These are phyloP conservation scores for Arthrobotrys musiformis DNA, from an alignment of 2,329 filamentous ascomycete genomes.

Conservation along the genomic window DNA sequence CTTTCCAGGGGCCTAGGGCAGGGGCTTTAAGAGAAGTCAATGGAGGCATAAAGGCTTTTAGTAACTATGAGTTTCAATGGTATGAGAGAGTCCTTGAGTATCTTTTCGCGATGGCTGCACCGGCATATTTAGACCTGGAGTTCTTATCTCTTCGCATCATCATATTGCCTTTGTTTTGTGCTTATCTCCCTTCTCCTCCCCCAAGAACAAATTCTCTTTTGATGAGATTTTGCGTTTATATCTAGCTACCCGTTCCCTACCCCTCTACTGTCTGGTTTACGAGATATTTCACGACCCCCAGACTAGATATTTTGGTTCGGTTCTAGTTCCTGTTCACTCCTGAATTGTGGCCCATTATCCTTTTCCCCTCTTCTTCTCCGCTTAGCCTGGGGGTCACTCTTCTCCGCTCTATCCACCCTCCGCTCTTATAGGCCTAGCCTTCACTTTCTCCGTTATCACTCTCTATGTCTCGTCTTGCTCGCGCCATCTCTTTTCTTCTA, in stretches of 20 bases:
- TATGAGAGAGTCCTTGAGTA: background rate
- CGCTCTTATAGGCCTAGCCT: too few relatives aligned
- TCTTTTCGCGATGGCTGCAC: conserved; percentile 6
- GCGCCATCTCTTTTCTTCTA: too few relatives aligned
- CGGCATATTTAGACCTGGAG: background rate
- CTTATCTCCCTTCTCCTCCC: background rate
- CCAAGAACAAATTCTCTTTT: background rate
- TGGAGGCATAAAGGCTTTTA: conserved; percentile 20
- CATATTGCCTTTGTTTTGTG: too few relatives aligned
- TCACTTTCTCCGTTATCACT: too few relatives aligned
- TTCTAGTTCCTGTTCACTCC: too few relatives aligned
- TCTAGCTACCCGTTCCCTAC: background rate
- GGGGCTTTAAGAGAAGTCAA: background rate
- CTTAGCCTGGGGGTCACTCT: too few relatives aligned
- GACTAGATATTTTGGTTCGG: too few relatives aligned
- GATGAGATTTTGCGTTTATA: background rate
- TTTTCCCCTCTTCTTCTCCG: too few relatives aligned
- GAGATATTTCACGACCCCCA: conserved; percentile 9
- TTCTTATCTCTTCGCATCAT: background rate
- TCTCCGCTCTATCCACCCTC: too few relatives aligned
- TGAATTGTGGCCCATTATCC: too few relatives aligned
- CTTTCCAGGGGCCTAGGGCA: conserved; percentile 51
- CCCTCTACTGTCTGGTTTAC: conserved; percentile 4
- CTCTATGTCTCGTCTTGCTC: too few relatives aligned
- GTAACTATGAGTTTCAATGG: background rate